Percentiles rank a stretch among this genome's conserved stretches.
Evolutionary conservation across 169 alveolate species (phyloP).

Genomic region (Cryptosporidium parvum): DNA sequence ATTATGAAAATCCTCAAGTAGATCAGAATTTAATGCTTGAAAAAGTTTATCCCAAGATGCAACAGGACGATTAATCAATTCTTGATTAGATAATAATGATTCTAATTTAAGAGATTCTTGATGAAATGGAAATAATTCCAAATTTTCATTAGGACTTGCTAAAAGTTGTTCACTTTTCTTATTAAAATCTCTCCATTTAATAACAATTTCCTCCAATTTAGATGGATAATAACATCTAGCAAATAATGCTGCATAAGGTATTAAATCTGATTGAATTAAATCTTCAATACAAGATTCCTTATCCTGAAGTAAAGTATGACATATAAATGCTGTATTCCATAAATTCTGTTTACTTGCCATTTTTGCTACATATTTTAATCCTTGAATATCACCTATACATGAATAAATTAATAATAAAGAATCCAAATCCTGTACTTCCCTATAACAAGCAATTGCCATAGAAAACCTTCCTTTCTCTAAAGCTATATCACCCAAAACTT

Average conservation of each 20-base stretch:
- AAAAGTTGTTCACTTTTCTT: constrained; percentile 5
- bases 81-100: not conserved
- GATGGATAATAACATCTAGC: constrained; percentile 89
- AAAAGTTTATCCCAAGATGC: constrained; percentile 40
- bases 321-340: constrained; percentile 86
- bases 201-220: constrained; percentile 79
- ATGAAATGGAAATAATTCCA: constrained; percentile 27
- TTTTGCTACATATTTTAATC: constrained; percentile 81
- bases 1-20: constrained; percentile 30
- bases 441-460: constrained; percentile 84
- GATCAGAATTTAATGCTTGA: constrained; percentile 28
- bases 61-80: constrained; percentile 3
- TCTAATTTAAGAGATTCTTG: constrained; percentile 28
- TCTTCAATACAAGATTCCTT: constrained; percentile 83
- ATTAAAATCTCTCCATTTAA: constrained; percentile 81
- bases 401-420: constrained; percentile 82
- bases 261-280: constrained; percentile 82
- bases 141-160: constrained; percentile 36
- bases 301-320: constrained; percentile 80
- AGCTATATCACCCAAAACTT: constrained; percentile 84
- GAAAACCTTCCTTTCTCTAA: constrained; percentile 81
- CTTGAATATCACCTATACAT: constrained; percentile 81
- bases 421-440: constrained; percentile 81
- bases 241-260: constrained; percentile 89
- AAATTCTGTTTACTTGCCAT: constrained; percentile 79